phyloP scores from a whole-genome alignment of 2,329 filamentous ascomycete species.

The Triangularia verruculosa region DNA sequence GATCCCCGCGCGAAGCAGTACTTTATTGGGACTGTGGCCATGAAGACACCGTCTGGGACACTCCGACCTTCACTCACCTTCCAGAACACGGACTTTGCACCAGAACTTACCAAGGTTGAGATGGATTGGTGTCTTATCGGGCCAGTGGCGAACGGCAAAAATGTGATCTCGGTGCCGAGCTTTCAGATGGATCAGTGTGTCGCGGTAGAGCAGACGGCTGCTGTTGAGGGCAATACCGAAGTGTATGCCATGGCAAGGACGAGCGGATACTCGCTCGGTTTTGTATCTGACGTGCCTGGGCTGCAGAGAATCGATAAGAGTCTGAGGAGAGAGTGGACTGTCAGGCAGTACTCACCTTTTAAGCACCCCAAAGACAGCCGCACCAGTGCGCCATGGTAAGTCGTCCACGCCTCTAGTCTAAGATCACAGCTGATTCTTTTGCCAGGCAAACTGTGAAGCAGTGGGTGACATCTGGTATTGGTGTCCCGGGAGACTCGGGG shows the following conservation, averaged over 20 bases:
- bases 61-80: slow-evolving; percentile 17
- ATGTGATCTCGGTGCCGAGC: slow-evolving; percentile 13
- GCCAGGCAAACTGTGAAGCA: slow-evolving; percentile 8
- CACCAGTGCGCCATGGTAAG: slow-evolving; percentile 8
- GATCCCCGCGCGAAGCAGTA: slow-evolving; percentile 2
- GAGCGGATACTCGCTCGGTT: slow-evolving; percentile 24
- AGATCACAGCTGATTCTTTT: background rate
- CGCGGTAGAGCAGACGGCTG: slow-evolving; percentile 4
- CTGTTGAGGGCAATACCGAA: slow-evolving; percentile 22
- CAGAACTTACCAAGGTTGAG: slow-evolving; percentile 12
- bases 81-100: background rate
- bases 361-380: background rate
- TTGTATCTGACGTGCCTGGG: slow-evolving; percentile 22
- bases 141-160: slow-evolving; percentile 16
- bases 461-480: slow-evolving; percentile 22
- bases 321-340: slow-evolving; percentile 21
- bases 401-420: background rate
- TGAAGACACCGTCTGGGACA: slow-evolving; percentile 3
- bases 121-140: slow-evolving; percentile 24
- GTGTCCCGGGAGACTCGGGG: slow-evolving; percentile 23
- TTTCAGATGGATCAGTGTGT: slow-evolving; percentile 4
- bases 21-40: slow-evolving; percentile 12
- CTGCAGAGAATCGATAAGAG: slow-evolving; percentile 13
- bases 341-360: slow-evolving; percentile 15
- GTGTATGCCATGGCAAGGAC: slow-evolving; percentile 22